phyloP scores from a whole-genome alignment of 139 green algal genomes.

The Eudorina sp. region DNA sequence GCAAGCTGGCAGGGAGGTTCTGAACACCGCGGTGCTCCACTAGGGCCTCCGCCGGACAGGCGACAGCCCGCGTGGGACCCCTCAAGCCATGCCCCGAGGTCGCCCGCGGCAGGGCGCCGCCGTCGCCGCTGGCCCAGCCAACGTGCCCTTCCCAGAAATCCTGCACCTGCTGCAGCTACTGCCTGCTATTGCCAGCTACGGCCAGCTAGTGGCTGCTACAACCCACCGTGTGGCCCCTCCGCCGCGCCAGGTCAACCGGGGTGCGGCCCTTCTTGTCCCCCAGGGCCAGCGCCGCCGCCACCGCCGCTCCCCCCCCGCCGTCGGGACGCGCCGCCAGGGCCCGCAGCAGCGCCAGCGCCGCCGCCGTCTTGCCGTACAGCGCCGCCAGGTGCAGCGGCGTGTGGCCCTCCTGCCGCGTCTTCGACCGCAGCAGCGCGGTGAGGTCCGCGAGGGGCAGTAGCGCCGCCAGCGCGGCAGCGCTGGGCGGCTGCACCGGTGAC shows the following conservation, averaged over 20 bases:
- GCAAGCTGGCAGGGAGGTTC: too few relatives aligned
- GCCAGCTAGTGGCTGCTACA: too few relatives aligned
- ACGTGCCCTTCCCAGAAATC: too few relatives aligned
- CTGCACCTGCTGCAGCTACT: too few relatives aligned
- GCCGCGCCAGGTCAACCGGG: slow-evolving; percentile 57
- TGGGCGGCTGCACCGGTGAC: background rate
- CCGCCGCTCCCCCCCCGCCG: background rate
- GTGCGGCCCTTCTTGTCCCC: slow-evolving; percentile 64
- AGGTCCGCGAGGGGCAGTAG: background rate
- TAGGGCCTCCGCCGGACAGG: too few relatives aligned
- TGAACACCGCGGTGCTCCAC: too few relatives aligned
- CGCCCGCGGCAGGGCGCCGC: too few relatives aligned
- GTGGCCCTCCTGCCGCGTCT: slow-evolving; percentile 63
- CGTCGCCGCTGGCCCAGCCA: too few relatives aligned
- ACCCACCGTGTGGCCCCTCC: slow-evolving; percentile 53
- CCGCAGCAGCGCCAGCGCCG: slow-evolving; percentile 49
- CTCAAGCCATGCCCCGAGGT: too few relatives aligned
- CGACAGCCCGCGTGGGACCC: too few relatives aligned
- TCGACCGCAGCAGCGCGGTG: slow-evolving; percentile 36
- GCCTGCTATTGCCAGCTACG: too few relatives aligned
- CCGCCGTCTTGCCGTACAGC: slow-evolving; percentile 48
- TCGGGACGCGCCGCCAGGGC: background rate
- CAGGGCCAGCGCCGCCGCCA: background rate
- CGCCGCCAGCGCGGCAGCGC: background rate
- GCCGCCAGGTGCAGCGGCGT: slow-evolving; percentile 76